phyloP scores from a whole-genome alignment of 495 filamentous ascomycete species.

The Aspergillus heteromorphus region DNA sequence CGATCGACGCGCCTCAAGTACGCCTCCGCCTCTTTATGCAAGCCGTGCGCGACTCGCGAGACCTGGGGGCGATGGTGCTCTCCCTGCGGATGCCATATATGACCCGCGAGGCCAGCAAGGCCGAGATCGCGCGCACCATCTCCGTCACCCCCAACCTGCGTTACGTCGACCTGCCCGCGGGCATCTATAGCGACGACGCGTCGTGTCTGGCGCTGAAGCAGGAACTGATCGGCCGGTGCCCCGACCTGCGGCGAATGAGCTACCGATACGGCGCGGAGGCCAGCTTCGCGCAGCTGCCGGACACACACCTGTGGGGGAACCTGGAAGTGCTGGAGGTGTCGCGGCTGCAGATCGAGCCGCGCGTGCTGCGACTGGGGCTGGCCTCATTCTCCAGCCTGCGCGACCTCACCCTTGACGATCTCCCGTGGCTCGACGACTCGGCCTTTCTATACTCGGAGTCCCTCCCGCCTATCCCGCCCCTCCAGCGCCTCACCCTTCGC shows the following conservation, averaged over 20 bases:
- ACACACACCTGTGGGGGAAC: conserved; percentile 64
- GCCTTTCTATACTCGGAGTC: conserved; percentile 56
- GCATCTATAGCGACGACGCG: conserved; percentile 74
- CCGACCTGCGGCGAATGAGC: conserved; percentile 80
- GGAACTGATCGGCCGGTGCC: conserved; percentile 77
- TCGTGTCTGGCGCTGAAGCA: conserved; percentile 68
- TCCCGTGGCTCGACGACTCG: conserved; percentile 67
- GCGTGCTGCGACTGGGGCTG: conserved; percentile 64
- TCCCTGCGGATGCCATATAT: conserved; percentile 93
- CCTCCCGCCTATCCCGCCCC: conserved; percentile 62
- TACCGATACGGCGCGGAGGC: conserved; percentile 75
- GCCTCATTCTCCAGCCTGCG: conserved; percentile 58
- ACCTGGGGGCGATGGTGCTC: conserved; percentile 60
- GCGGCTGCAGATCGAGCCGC: conserved; percentile 65
- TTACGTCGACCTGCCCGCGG: conserved; percentile 82
- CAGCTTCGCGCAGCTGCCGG: conserved; percentile 63
- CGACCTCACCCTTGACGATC: conserved; percentile 65
- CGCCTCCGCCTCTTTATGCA: conserved; percentile 74
- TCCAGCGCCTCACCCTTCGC: conserved; percentile 64
- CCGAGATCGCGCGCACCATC: conserved; percentile 78
- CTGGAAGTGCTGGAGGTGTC: conserved; percentile 77
- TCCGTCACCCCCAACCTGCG: conserved; percentile 78
- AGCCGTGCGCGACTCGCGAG: conserved; percentile 68
- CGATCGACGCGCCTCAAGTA: conserved; percentile 69
- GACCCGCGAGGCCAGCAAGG: conserved; percentile 82